Evolutionary conservation across 768 basidiomycete genomes (phyloP), one percentile per base, ranked within the genome.

Genomic region (Tylopilus balloui): DNA sequence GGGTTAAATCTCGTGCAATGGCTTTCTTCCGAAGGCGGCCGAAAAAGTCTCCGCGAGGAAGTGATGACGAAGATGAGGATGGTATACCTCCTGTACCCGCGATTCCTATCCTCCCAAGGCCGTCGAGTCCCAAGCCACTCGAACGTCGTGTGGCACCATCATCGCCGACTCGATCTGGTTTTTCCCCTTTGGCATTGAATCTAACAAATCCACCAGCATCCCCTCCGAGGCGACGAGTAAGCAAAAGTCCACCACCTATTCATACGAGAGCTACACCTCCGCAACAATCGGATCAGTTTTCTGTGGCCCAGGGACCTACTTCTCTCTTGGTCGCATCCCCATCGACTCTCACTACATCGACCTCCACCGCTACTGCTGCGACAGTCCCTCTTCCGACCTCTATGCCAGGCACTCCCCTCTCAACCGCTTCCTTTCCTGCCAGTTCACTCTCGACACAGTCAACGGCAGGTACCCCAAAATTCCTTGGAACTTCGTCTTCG

Each of bases 21-120:
- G 58, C 66, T 17, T 67, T 67, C 56, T 67, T 67, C 50, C 58
- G 67, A 36, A 63, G 67, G 25, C 59, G 63, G n/a, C 32, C 54
- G 11, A 69, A 63, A 49, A 69, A 61, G 32, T n/a, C 46, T 6
- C 47, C 29, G 17, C 54, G 44, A 36, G 54, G 34, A 36, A 67
- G 66, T 35, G 66, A 67, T 28, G 63, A 67, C n/a, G 65, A 67
- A 17, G 65, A 65, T 4, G 65, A 66, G 13, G 57, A 59, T 15
- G 28, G 14, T 7, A 51, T 67, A 43, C 66, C 66, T 23, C 66
- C 66, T 29, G 66, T 67, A n/a, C 66, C 66, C 45, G 65, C 67
- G 3, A 55, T 67, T 13, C 66, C 66, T 14, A 25, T 17, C 23
- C 25, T 67, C 27, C 55, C 55, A 21, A 58, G 51, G 31, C 65